Evolutionary conservation across 2,329 filamentous ascomycete species (phyloP).

Genomic region (Byssothecium circinans): DNA sequence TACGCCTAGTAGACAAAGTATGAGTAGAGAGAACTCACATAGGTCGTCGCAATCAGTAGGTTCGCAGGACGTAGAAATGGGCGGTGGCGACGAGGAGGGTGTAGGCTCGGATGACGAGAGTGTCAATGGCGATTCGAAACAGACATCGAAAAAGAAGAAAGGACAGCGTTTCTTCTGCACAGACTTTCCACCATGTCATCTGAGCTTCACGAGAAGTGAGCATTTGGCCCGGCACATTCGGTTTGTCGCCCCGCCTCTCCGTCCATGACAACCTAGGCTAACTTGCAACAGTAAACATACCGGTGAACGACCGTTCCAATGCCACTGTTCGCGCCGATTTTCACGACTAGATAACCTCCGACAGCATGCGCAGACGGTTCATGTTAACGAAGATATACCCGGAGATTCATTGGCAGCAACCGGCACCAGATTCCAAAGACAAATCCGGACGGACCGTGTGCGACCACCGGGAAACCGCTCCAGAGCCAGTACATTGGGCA

Average conservation of each 20-base stretch:
- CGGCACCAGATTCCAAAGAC: constrained; percentile 86
- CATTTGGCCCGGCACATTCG: constrained; percentile 93
- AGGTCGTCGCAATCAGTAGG: constrained; percentile 62
- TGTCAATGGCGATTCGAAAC: constrained; percentile 61
- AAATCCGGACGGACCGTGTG: constrained; percentile 84
- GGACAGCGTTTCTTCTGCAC: constrained; percentile 95
- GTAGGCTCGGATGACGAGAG: constrained; percentile 55
- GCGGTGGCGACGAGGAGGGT: constrained; percentile 68
- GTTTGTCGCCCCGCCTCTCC: constrained; percentile 51
- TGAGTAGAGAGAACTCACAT: constrained; percentile 61
- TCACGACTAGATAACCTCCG: constrained; percentile 92
- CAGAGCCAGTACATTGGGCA: constrained; percentile 75
- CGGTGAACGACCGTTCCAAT: constrained; percentile 93
- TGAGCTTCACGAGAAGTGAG: constrained; percentile 95
- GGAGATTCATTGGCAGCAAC: constrained; percentile 90
- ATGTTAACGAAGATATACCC: constrained; percentile 96
- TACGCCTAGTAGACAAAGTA: constrained; percentile 41
- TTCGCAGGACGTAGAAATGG: constrained; percentile 74
- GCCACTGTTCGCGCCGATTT: constrained; percentile 90
- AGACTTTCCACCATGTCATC: constrained; percentile 87
- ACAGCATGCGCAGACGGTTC: constrained; percentile 96
- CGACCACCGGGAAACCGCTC: constrained; percentile 72
- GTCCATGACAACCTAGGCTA: constrained; percentile 17
- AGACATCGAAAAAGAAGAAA: constrained; percentile 91
- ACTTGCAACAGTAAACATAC: constrained; percentile 77